Evolutionary conservation across 371 early-diverging fungal species (phyloP).

Genomic region (Mortierella sp.): DNA sequence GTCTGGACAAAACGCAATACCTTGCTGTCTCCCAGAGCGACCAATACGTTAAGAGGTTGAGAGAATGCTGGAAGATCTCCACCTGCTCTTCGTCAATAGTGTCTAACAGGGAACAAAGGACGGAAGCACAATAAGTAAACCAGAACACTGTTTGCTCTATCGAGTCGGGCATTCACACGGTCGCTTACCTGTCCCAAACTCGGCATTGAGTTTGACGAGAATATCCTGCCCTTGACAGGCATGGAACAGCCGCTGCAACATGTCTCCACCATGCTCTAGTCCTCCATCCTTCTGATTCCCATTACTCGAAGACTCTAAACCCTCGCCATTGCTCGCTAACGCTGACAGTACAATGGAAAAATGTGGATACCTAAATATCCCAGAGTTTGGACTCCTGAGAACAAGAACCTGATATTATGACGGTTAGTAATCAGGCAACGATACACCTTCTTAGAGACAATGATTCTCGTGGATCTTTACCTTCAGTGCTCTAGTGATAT

Average conservation of each 20-base stretch:
- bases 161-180: too few relatives aligned
- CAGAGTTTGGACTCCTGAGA: conserved; percentile 44
- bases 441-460: background rate
- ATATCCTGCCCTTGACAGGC: conserved; percentile 53
- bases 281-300: background rate
- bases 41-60: conserved; percentile 72
- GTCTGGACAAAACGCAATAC: conserved; percentile 75
- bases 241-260: conserved; percentile 63
- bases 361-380: conserved; percentile 48
- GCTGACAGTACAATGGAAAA: conserved; percentile 33
- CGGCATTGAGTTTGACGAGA: conserved; percentile 30
- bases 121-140: background rate
- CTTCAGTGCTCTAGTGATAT: conserved; percentile 32
- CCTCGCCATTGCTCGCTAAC: conserved; percentile 6
- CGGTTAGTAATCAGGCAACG: background rate
- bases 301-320: background rate
- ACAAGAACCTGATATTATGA: conserved; percentile 20
- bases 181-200: conserved; percentile 42
- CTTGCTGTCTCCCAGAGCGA: conserved; percentile 82
- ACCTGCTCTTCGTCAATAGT: conserved; percentile 26
- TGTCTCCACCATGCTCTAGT: conserved; percentile 34
- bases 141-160: too few relatives aligned
- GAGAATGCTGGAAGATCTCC: conserved; percentile 45
- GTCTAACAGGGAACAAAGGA: conserved; percentile 10
- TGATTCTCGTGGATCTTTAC: background rate